Conservation (phyloP, 192 early-diverging fungal species). For the Backusella australiensis region DNA sequence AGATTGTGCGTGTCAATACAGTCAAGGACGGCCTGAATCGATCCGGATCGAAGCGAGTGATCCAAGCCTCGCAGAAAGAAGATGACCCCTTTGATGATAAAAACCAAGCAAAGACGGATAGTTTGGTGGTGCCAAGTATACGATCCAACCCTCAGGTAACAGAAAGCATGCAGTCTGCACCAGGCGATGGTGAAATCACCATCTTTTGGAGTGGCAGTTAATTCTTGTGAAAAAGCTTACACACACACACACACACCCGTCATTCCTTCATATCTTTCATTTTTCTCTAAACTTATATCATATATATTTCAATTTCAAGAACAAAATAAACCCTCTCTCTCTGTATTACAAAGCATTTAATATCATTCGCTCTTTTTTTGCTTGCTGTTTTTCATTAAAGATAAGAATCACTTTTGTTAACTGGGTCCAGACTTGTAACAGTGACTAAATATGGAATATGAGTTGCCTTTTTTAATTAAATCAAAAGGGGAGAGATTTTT, state of each 20-base stretch:
- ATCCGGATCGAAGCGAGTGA: slow-evolving; percentile 20
- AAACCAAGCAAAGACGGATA: slow-evolving; percentile 1
- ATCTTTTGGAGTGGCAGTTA: slow-evolving; percentile 32
- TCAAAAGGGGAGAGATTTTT: too few relatives aligned
- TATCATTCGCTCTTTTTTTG: neutral
- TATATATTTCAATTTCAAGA: slow-evolving; percentile 3
- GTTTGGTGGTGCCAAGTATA: neutral
- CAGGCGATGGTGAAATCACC: slow-evolving; percentile 41
- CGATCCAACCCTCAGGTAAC: slow-evolving; percentile 4
- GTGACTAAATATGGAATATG: too few relatives aligned
- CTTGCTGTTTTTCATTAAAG: neutral
- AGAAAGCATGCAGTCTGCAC: slow-evolving; percentile 28
- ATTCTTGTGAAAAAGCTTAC: neutral
- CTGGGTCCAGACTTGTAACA: too few relatives aligned
- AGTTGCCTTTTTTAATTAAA: too few relatives aligned
- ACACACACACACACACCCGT: too few relatives aligned
- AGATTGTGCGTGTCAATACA: slow-evolving; percentile 37
- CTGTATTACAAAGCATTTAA: neutral
- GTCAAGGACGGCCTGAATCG: slow-evolving; percentile 21
- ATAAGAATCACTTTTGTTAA: too few relatives aligned
- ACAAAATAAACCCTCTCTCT: slow-evolving; percentile 1
- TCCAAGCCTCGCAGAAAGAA: slow-evolving; percentile 12
- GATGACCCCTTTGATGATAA: slow-evolving; percentile 8
- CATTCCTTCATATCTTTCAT: slow-evolving; percentile 4
- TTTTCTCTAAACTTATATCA: neutral